phyloP scores from a whole-genome alignment of 2,329 filamentous ascomycete species.

The Ceratocystis harringtonii region DNA sequence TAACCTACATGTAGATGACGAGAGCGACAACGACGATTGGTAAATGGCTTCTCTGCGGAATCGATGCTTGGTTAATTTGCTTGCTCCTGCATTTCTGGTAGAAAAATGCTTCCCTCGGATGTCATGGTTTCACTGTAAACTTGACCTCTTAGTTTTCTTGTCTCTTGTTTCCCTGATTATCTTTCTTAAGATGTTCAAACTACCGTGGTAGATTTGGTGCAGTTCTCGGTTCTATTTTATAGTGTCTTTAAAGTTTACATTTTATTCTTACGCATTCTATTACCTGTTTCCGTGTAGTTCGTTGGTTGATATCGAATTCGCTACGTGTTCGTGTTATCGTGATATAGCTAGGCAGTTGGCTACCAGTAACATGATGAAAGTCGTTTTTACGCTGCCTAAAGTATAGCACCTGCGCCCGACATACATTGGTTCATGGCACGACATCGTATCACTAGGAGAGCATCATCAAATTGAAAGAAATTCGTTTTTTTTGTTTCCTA shows the following conservation, averaged over 20 bases:
- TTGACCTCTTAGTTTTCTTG: not conserved
- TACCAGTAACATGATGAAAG: too few species aligned
- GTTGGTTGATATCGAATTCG: not conserved
- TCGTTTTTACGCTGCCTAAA: too few species aligned
- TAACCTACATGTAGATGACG: conserved; percentile 45
- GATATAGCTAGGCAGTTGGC: too few species aligned
- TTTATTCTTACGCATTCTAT: not conserved
- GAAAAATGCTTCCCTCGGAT: not conserved
- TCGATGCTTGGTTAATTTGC: not conserved
- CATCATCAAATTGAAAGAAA: not conserved
- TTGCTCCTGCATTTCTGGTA: too few species aligned
- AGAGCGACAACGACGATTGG: conserved; percentile 65
- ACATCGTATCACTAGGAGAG: not conserved
- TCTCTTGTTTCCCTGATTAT: not conserved
- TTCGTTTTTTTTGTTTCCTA: not conserved
- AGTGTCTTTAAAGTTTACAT: not conserved
- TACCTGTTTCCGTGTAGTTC: not conserved
- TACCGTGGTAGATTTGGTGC: not conserved
- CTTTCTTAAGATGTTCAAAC: not conserved
- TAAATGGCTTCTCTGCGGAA: conserved; percentile 19
- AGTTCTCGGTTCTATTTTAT: not conserved
- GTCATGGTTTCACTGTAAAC: not conserved
- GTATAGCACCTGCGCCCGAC: too few species aligned
- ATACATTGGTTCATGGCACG: not conserved
- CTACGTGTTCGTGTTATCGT: not conserved